These are phyloP conservation scores for Lactifluus subvellereus DNA, from an alignment of 768 basidiomycete species.

Conservation along the genomic window DNA sequence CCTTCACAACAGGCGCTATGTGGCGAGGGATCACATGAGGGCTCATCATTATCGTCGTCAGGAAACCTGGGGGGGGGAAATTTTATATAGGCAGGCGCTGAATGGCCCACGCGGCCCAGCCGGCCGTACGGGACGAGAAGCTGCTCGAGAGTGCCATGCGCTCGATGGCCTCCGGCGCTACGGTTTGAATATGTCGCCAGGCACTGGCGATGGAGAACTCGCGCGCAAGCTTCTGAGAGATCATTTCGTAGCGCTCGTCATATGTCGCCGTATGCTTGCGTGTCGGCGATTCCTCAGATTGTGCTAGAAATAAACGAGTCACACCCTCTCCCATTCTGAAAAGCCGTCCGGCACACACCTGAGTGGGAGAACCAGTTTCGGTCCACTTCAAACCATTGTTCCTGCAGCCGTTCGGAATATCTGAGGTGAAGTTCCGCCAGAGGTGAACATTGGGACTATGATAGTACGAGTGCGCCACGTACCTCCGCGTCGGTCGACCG, in stretches of 20 bases:
- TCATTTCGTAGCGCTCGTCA: constrained; percentile 15
- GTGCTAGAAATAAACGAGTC: not conserved
- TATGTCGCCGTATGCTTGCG: not conserved
- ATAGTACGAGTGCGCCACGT: not conserved
- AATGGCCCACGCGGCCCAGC: constrained; percentile 4
- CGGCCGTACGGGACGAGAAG: constrained; percentile 11
- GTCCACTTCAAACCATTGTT: constrained; percentile 24
- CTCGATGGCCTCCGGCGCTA: constrained; percentile 5
- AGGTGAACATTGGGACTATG: not conserved
- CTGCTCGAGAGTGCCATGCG: not conserved
- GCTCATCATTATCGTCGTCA: not conserved
- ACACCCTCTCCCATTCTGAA: not conserved
- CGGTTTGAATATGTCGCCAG: not conserved
- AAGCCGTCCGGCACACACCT: not conserved
- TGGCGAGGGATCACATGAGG: not conserved
- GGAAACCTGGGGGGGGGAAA: not conserved
- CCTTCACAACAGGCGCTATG: no score
- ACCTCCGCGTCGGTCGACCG: constrained; percentile 24
- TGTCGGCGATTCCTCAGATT: constrained; percentile 9
- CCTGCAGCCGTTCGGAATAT: constrained; percentile 22
- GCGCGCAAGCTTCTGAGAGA: constrained; percentile 8
- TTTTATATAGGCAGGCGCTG: not conserved
- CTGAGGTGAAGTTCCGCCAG: not conserved
- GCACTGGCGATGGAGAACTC: not conserved
- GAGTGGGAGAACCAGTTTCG: constrained; percentile 20